Percentiles rank a stretch among this genome's conserved stretches.
These are phyloP conservation scores for Kodamaea fungicola DNA, from an alignment of 1,139 yeast species.

Conservation along the genomic window DNA sequence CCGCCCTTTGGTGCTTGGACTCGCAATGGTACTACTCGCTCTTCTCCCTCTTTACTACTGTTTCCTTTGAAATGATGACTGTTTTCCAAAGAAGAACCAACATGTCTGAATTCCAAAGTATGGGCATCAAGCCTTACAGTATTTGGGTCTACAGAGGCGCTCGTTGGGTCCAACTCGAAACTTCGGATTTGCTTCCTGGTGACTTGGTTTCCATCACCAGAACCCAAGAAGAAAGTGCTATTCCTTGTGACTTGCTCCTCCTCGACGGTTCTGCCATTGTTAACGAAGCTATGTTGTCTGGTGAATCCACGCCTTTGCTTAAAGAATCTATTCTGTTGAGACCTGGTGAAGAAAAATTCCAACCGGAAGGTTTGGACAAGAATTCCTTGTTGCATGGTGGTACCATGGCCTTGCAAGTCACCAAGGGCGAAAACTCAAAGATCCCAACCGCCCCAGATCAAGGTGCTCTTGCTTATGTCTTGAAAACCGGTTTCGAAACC, in stretches of 20 bases:
- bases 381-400: constrained; percentile 93
- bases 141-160: constrained; percentile 69
- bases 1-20: constrained; percentile 94
- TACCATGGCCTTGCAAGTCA: constrained; percentile 91
- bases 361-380: constrained; percentile 81
- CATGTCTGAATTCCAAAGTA: constrained; percentile 90
- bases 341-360: constrained; percentile 64
- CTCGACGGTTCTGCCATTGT: constrained; percentile 89
- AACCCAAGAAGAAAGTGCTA: constrained; percentile 85
- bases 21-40: constrained; percentile 96
- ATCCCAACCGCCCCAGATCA: constrained; percentile 69
- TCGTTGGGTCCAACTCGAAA: constrained; percentile 67
- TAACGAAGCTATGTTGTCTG: constrained; percentile 96
- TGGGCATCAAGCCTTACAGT: constrained; percentile 93
- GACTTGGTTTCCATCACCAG: constrained; percentile 87
- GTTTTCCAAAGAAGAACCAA: constrained; percentile 95
- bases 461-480: constrained; percentile 89
- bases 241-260: constrained; percentile 92
- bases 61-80: constrained; percentile 90
- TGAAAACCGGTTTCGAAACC: constrained; percentile 96
- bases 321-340: constrained; percentile 88
- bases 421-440: constrained; percentile 53
- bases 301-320: constrained; percentile 94
- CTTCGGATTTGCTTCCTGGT: constrained; percentile 83
- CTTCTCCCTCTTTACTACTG: constrained; percentile 87